These are phyloP conservation scores for Colletotrichum zoysiae DNA, from an alignment of 2,329 filamentous ascomycete genomes.

Conservation along the genomic window DNA sequence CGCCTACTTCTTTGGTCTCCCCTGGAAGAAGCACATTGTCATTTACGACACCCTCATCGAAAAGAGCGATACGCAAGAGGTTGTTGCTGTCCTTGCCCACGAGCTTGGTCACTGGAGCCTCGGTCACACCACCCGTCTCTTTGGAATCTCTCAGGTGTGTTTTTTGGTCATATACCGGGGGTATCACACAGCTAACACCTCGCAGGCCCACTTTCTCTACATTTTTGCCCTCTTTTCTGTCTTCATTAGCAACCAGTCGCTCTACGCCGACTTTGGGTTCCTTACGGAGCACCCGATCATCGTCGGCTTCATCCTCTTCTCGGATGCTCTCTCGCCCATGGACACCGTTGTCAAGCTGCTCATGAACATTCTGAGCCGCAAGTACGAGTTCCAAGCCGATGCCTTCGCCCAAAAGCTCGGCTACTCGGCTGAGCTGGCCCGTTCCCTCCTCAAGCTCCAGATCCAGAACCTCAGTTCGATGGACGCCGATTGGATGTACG, in stretches of 20 bases:
- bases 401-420: slow-evolving; percentile 88
- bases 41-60: slow-evolving; percentile 98
- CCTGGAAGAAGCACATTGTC: slow-evolving; percentile 99
- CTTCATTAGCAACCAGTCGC: slow-evolving; percentile 93
- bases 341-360: slow-evolving; percentile 94
- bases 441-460: slow-evolving; percentile 95
- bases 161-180: neutral
- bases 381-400: slow-evolving; percentile 97
- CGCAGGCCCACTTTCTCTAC: slow-evolving; percentile 91
- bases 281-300: slow-evolving; percentile 86
- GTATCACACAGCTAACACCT: slow-evolving; percentile 26
- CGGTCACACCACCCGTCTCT: slow-evolving; percentile 92
- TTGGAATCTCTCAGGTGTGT: slow-evolving; percentile 84
- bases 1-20: slow-evolving; percentile 95
- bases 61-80: slow-evolving; percentile 91
- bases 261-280: slow-evolving; percentile 95
- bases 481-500: slow-evolving; percentile 99
- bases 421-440: slow-evolving; percentile 84
- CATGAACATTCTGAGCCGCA: slow-evolving; percentile 95
- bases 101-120: slow-evolving; percentile 98
- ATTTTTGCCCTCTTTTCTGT: slow-evolving; percentile 96
- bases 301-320: slow-evolving; percentile 97
- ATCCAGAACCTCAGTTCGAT: slow-evolving; percentile 98
- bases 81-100: slow-evolving; percentile 93
- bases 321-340: slow-evolving; percentile 93